These are phyloP conservation scores for Babesia gibsoni DNA, from an alignment of 169 alveolate species.

Conservation along the genomic window DNA sequence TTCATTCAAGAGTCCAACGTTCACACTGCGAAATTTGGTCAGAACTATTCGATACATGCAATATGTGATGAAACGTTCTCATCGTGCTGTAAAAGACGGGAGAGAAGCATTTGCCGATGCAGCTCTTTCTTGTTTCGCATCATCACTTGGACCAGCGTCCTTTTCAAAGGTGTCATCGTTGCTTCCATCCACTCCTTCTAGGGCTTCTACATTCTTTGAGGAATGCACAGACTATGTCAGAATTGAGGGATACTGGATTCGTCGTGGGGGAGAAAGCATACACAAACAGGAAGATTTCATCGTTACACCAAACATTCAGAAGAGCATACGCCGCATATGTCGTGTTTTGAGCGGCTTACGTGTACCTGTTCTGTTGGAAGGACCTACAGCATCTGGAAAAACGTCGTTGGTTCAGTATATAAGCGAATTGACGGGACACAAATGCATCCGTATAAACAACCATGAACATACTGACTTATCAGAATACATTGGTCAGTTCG, in stretches of 20 bases:
- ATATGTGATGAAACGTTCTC: constrained; percentile 24
- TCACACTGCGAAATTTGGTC: constrained; percentile 58
- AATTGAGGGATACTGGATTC: constrained; percentile 57
- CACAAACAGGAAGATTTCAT: constrained; percentile 73
- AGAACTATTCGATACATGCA: constrained; percentile 40
- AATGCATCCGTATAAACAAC: constrained; percentile 96
- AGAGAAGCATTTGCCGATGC: constrained; percentile 38
- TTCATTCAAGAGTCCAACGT: constrained; percentile 42
- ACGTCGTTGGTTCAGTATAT: constrained; percentile 95
- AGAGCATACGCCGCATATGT: constrained; percentile 85
- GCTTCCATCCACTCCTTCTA: constrained; percentile 14
- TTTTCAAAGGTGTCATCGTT: constrained; percentile 18
- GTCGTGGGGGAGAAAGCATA: constrained; percentile 31
- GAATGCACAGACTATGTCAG: constrained; percentile 33
- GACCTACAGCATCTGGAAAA: constrained; percentile 99
- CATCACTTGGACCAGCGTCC: constrained; percentile 51
- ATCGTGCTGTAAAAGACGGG: constrained; percentile 29
- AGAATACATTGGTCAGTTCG: constrained; percentile 97
- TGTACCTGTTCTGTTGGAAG: constrained; percentile 97
- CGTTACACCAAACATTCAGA: constrained; percentile 84
- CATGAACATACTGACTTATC: constrained; percentile 98
- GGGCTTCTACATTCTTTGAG: not conserved
- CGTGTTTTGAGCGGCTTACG: constrained; percentile 90
- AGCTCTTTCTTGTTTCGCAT: constrained; percentile 31
- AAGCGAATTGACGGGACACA: constrained; percentile 91